A percentile compares a stretch with the other conserved stretches of the same genome.
Evolutionary conservation across 805 yeast genomes (phyloP).

Genomic region (Sugiyamaella smithiae): DNA sequence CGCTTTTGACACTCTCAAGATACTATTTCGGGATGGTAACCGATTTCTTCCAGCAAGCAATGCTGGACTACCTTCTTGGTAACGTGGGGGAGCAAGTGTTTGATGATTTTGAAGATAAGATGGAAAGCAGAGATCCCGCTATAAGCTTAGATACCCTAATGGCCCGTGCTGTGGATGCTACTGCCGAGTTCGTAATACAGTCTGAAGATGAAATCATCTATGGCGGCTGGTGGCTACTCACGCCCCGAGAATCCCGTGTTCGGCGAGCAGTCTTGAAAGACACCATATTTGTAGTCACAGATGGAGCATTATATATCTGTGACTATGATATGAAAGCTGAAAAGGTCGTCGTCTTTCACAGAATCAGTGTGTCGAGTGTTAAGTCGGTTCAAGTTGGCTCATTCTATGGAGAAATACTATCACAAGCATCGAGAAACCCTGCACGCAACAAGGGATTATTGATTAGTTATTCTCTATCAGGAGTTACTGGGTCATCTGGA

Average conservation of each 20-base stretch:
- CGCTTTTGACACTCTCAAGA: slow-evolving; percentile 41
- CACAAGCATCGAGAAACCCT: slow-evolving; percentile 20
- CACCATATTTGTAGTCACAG: slow-evolving; percentile 30
- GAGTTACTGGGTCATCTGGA: slow-evolving; percentile 21
- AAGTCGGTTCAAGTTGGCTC: slow-evolving; percentile 24
- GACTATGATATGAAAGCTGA: slow-evolving; percentile 24
- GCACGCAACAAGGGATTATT: slow-evolving; percentile 24
- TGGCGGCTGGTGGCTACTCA: slow-evolving; percentile 38
- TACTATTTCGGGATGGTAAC: slow-evolving; percentile 44
- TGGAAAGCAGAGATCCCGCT: slow-evolving; percentile 29
- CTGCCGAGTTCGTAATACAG: slow-evolving; percentile 24
- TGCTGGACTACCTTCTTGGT: slow-evolving; percentile 43
- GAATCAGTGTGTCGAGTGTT: slow-evolving; percentile 15
- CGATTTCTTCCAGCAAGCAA: slow-evolving; percentile 45
- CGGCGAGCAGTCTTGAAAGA: slow-evolving; percentile 23
- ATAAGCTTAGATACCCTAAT: slow-evolving; percentile 31
- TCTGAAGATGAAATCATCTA: slow-evolving; percentile 26
- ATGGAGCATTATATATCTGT: slow-evolving; percentile 28
- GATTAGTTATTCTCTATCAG: slow-evolving; percentile 23
- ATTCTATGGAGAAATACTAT: slow-evolving; percentile 25
- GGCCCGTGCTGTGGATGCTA: slow-evolving; percentile 27
- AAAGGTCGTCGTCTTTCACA: slow-evolving; percentile 22
- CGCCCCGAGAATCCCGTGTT: slow-evolving; percentile 21
- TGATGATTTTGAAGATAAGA: slow-evolving; percentile 41
- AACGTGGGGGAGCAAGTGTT: slow-evolving; percentile 36